Evolutionary conservation across 768 basidiomycete species (phyloP).

Genomic region (Lactarius sanguifluus): DNA sequence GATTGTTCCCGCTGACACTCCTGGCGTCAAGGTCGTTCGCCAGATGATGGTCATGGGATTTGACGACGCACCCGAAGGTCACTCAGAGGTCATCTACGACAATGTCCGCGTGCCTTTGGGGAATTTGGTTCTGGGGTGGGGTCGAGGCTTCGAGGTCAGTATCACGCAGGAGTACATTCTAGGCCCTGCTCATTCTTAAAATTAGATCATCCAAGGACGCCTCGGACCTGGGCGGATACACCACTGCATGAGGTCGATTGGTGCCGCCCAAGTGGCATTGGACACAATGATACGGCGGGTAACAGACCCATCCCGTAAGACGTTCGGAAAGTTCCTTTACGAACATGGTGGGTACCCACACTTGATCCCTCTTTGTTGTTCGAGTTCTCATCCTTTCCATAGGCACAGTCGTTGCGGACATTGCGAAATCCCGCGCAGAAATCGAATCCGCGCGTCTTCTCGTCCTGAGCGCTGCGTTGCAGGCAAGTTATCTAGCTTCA

Average conservation of each 20-base stretch:
- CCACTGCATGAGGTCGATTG: constrained; percentile 97
- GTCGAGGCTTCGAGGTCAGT: constrained; percentile 85
- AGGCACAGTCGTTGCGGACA: constrained; percentile 89
- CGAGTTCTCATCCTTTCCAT: background rate
- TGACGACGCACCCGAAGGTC: constrained; percentile 95
- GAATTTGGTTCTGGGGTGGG: constrained; percentile 90
- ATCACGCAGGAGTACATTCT: background rate
- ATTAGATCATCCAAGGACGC: constrained; percentile 90
- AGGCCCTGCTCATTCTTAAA: background rate
- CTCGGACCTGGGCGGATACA: constrained; percentile 96
- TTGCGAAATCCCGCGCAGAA: constrained; percentile 90
- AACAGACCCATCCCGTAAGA: constrained; percentile 88
- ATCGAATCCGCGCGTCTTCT: constrained; percentile 87
- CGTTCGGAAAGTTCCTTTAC: constrained; percentile 89
- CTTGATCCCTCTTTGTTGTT: background rate
- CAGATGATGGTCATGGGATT: constrained; percentile 94
- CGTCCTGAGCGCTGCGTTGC: constrained; percentile 88
- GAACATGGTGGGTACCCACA: constrained; percentile 69
- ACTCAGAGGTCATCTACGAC: constrained; percentile 93
- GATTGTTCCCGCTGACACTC: constrained; percentile 84
- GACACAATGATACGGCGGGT: constrained; percentile 88
- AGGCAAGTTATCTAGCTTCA: constrained; percentile 43
- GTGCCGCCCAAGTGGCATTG: constrained; percentile 78
- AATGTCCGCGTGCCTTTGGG: constrained; percentile 86
- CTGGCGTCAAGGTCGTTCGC: constrained; percentile 87